Evolutionary conservation across 768 basidiomycete genomes (phyloP).

Genomic region (Psilocybe sp.): DNA sequence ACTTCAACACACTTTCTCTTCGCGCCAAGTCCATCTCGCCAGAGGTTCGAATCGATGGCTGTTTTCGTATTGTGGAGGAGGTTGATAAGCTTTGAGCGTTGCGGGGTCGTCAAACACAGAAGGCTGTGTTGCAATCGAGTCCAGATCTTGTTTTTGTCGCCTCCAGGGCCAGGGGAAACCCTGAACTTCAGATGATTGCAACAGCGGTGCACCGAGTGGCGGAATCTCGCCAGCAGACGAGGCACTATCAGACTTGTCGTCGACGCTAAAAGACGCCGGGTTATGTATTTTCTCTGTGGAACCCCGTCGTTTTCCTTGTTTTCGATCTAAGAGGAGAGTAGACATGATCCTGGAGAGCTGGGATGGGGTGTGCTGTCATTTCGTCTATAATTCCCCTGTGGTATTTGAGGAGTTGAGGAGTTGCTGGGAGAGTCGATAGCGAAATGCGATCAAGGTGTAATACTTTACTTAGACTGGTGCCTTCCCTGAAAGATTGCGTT

Average conservation of each 20-base stretch:
- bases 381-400: not conserved
- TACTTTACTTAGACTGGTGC: not conserved
- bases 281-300: not conserved
- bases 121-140: constrained; percentile 54
- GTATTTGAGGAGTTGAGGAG: not conserved
- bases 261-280: constrained; percentile 1
- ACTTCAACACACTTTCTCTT: constrained; percentile 44
- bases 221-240: constrained; percentile 5
- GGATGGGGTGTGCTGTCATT: not conserved
- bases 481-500: constrained; percentile 15
- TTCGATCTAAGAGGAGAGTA: constrained; percentile 5
- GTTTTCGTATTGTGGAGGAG: constrained; percentile 55
- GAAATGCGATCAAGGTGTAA: not conserved
- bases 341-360: constrained; percentile 5
- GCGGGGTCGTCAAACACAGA: constrained; percentile 60
- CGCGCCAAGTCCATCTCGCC: constrained; percentile 71
- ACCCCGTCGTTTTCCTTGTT: constrained; percentile 1
- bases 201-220: constrained; percentile 7
- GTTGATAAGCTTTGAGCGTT: constrained; percentile 45
- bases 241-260: constrained; percentile 8
- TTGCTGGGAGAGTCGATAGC: not conserved
- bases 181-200: constrained; percentile 5
- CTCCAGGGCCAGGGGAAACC: not conserved
- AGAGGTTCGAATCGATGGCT: constrained; percentile 57
- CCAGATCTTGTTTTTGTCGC: constrained; percentile 29